Conservation (phyloP, 2,329 filamentous ascomycete genomes). For the Herpotrichia juniperi region DNA sequence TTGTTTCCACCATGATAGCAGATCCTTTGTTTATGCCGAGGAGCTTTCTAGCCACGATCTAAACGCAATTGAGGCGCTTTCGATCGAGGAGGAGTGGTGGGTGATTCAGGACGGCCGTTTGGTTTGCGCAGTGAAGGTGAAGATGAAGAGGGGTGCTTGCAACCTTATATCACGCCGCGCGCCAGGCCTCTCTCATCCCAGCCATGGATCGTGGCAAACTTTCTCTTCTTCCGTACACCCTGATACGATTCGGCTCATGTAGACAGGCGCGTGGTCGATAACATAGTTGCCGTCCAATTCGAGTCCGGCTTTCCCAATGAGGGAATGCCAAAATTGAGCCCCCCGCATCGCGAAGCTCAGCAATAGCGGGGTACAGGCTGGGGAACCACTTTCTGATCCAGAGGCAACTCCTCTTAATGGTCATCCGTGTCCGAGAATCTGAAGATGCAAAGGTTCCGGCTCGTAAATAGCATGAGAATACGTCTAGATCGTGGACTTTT, state of each 20-base stretch:
- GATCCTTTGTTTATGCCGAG: background rate
- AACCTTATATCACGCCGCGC: background rate
- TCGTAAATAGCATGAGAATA: background rate
- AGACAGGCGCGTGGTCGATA: constrained; percentile 14
- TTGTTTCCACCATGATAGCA: constrained; percentile 28
- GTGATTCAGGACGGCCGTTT: too few species aligned
- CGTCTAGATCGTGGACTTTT: background rate
- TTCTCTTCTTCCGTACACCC: background rate
- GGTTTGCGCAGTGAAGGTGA: too few species aligned
- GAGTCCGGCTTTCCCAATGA: constrained; percentile 18
- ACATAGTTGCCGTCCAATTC: background rate
- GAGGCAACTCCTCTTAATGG: background rate
- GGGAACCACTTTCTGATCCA: background rate
- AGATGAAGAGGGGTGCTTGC: background rate
- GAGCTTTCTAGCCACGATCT: background rate
- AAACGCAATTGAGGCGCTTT: background rate
- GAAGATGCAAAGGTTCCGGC: background rate
- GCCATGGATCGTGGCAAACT: background rate
- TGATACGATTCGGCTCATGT: constrained; percentile 4
- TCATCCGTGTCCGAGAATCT: background rate
- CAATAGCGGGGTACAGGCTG: constrained; percentile 10
- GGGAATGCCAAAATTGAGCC: constrained; percentile 26
- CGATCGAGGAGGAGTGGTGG: background rate
- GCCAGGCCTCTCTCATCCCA: background rate
- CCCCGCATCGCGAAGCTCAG: constrained; percentile 15